Evolutionary conservation across 2,329 filamentous ascomycete genomes (phyloP), one percentile per base, ranked within the genome.

Genomic region (Ophiosphaerella korrae): DNA sequence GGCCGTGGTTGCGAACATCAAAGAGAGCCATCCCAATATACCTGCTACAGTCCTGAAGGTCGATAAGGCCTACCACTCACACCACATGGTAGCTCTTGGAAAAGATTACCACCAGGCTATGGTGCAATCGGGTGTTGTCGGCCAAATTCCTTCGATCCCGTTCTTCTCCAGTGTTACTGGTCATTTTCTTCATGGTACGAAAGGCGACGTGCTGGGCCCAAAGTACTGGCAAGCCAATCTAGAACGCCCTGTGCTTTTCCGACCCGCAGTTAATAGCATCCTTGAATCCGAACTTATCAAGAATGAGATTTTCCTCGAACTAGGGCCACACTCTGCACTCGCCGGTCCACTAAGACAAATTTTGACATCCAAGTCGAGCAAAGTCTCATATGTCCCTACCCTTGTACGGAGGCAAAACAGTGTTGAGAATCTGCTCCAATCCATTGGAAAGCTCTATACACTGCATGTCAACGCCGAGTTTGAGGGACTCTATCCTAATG

Each of bases 1-100:
- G 1, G 38, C 35, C 1, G 48, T 57, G 3, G 8, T 59, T 1
- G 23, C 29, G 0, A 8, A 14, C 1, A 42, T 69, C 14, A 49
- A 54, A 3, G 8, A 44, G 1, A 58, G 71, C 11, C 70, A 37
- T 50, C 68, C 31, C 9, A 59, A 65, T 3, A 68, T 69, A 5
- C 41, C 57, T 6, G 49, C 45, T 2, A 31, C 56, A 5, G 6
- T 24, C 6, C 50, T 71, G 1, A 50, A 54, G 6, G 62, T 70
- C 5, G 55, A 67, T 1, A 51, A 47, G 34, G 67, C 68, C 2
- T 72, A 71, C 40, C 68, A 72, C 46, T 72, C 68, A 5, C 40
- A 57, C 21, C 60, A 66, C 16, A 70, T 71, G 63, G 7, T 21
- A 1, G 48, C 36, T 2, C 9, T 63, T 18, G 56, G 48, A 12